Conservation (phyloP, 2,329 filamentous ascomycete genomes). For the Diaporthe helianthi region DNA sequence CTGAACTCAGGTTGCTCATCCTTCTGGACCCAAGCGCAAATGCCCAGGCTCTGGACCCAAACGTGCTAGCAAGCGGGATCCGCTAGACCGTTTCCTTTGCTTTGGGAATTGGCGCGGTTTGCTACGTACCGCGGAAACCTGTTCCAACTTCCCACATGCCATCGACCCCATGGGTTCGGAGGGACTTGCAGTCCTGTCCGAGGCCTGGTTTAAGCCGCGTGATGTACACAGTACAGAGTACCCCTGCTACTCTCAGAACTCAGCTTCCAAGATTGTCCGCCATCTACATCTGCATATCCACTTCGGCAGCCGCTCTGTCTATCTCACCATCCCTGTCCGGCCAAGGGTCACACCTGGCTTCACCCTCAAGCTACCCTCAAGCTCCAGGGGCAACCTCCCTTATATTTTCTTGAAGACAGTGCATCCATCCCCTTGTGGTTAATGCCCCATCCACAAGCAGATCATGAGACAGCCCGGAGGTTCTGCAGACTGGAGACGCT, state of each 20-base stretch:
- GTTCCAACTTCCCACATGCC: conserved; percentile 27
- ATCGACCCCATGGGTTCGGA: conserved; percentile 14
- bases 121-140: conserved; percentile 19
- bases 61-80: conserved; percentile 27
- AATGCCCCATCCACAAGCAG: conserved; percentile 22
- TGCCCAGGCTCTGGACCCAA: conserved; percentile 28
- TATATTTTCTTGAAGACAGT: conserved; percentile 26
- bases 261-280: conserved; percentile 20
- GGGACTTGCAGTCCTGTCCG: conserved; percentile 21
- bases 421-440: conserved; percentile 29
- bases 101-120: conserved; percentile 22
- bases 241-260: conserved; percentile 21
- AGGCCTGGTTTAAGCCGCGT: conserved; percentile 23
- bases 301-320: conserved; percentile 29
- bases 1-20: conserved; percentile 21
- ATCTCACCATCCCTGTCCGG: conserved; percentile 27
- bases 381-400: conserved; percentile 25
- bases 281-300: conserved; percentile 29
- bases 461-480: conserved; percentile 22
- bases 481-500: conserved; percentile 10
- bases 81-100: conserved; percentile 27
- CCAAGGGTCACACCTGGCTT: conserved; percentile 22
- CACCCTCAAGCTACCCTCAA: conserved; percentile 20
- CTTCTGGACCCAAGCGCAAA: conserved; percentile 29
- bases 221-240: no score